Evolutionary conservation across 139 green algal species (phyloP).

Genomic region (Chlorella sorokiniana): DNA sequence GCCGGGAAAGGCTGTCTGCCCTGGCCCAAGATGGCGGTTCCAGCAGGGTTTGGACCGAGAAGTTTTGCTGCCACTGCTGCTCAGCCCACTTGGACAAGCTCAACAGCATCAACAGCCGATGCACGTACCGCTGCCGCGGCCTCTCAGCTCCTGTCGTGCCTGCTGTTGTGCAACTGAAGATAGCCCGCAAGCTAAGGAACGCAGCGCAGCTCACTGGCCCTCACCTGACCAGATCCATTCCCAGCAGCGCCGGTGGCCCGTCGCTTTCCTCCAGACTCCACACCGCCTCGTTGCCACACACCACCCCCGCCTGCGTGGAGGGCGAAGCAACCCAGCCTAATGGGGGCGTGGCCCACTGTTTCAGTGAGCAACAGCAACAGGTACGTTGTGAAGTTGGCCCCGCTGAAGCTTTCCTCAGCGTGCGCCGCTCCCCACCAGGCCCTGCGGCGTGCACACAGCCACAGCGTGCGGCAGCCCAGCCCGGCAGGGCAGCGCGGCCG

Average conservation of each 20-base stretch:
- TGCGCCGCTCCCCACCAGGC: too few species aligned
- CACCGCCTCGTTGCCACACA: slow-evolving; percentile 40
- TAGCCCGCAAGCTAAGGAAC: neutral
- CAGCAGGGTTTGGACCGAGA: too few species aligned
- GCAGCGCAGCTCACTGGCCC: neutral
- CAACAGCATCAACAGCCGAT: neutral
- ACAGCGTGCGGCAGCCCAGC: too few species aligned
- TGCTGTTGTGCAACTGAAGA: too few species aligned
- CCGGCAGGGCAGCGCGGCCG: too few species aligned
- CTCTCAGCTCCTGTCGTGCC: too few species aligned
- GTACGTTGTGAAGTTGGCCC: too few species aligned
- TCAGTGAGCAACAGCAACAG: too few species aligned
- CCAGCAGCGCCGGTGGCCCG: slow-evolving; percentile 28
- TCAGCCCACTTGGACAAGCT: neutral
- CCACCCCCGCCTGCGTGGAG: slow-evolving; percentile 11
- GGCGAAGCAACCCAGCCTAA: neutral
- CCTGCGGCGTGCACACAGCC: too few species aligned
- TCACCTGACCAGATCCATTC: slow-evolving; percentile 39
- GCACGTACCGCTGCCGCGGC: neutral
- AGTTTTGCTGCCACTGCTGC: neutral
- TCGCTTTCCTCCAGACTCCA: slow-evolving; percentile 32
- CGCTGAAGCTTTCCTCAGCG: too few species aligned
- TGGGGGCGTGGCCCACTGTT: neutral
- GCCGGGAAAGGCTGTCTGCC: too few species aligned
- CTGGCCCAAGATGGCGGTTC: too few species aligned